Base-by-base conservation (phyloP, 768 basidiomycete genomes). In the Boletus eberwhitei region DNA sequence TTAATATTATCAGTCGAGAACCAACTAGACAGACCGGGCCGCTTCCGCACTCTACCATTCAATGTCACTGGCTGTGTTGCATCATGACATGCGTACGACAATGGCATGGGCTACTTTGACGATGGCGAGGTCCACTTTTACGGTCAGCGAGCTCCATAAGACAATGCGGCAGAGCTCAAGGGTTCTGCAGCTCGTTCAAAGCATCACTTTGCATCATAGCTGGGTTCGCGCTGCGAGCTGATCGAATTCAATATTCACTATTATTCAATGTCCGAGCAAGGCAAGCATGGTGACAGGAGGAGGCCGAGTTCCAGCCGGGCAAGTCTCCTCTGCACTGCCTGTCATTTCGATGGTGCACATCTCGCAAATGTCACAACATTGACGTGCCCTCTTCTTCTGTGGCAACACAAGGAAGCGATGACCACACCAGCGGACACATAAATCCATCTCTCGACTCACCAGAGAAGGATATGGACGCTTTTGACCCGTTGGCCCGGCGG, bases 1-100 rank as follows among this genome's bases (percentile, higher is more conserved):
- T 49, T 52, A 39, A 59, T 66, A 56, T 38, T 37, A 51, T 42
- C 53, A 39, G 31, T 47, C 47, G 37, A 48, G 64, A 50, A 48
- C 55, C 42, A 42, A 37, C 52, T 29, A 52, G 47, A 46, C 45
- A 44, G 48, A 47, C 46, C 24, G 5, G 46, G 37, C 52, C 11
- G 8, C 41, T 50, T 50, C 37, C 6, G 22, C 48, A 46, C 47
- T 37, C 46, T 49, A 11, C 51, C 45, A 32, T 48, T 44, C n/a
- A n/a, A n/a, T n/a, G 40, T 40, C 1, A n/a, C 16, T 22, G 38
- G 54, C 53, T 35, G 40, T 50, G 50, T 34, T 51, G 36, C 57
- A 48, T 56, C 29, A 34, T 50, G 44, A 47, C 29, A 26, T 44
- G 24, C 39, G 36, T 44, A 51, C 54, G 35, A 57, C 52, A 51